Evolutionary conservation across 2,329 filamentous ascomycete species (phyloP).

Genomic region (Leptographium wingfieldii): DNA sequence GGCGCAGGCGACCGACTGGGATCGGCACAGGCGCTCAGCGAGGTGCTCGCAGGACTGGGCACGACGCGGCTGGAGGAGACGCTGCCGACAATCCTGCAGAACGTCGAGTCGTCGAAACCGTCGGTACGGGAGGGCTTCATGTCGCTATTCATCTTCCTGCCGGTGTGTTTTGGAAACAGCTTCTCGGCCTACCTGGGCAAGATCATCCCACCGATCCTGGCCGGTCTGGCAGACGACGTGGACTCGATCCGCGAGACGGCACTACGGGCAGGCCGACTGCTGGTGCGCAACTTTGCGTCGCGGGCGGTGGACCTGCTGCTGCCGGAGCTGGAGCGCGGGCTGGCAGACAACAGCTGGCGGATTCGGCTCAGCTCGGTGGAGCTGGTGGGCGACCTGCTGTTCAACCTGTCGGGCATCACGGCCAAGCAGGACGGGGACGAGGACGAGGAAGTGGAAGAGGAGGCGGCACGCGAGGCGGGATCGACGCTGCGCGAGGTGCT

Average conservation of each 20-base stretch:
- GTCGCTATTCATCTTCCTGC: slow-evolving; percentile 98
- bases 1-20: slow-evolving; percentile 92
- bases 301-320: slow-evolving; percentile 88
- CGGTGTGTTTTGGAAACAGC: slow-evolving; percentile 97
- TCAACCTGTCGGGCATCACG: slow-evolving; percentile 93
- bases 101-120: slow-evolving; percentile 81
- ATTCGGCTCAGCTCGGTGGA: slow-evolving; percentile 98
- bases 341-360: slow-evolving; percentile 95
- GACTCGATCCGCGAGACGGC: slow-evolving; percentile 97
- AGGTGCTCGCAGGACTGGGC: slow-evolving; percentile 89
- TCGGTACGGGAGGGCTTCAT: slow-evolving; percentile 96
- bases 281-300: slow-evolving; percentile 97
- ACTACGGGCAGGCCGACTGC: slow-evolving; percentile 76
- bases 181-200: slow-evolving; percentile 91
- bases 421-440: slow-evolving; percentile 52
- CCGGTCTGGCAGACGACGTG: slow-evolving; percentile 87
- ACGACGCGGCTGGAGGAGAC: slow-evolving; percentile 91
- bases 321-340: slow-evolving; percentile 86
- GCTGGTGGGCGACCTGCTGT: slow-evolving; percentile 87
- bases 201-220: slow-evolving; percentile 90
- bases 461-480: slow-evolving; percentile 70
- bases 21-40: slow-evolving; percentile 89
- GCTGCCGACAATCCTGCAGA: slow-evolving; percentile 88
- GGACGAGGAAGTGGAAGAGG: slow-evolving; percentile 64
- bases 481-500: slow-evolving; percentile 89